phyloP scores from a whole-genome alignment of 2,329 filamentous ascomycete species.

The Nemania sp. region DNA sequence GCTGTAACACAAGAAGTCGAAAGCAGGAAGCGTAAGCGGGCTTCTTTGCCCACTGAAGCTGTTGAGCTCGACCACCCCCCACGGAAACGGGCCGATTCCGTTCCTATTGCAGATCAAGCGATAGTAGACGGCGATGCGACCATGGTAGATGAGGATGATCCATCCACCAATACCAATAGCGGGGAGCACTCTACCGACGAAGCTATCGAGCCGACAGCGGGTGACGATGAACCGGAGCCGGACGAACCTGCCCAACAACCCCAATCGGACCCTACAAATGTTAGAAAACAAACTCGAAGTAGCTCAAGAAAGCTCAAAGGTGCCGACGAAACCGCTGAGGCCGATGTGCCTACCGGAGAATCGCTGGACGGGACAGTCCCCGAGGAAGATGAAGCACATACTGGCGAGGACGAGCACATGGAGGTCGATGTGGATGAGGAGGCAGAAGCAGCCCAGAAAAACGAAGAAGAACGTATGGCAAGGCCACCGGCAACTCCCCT shows the following conservation, averaged over 20 bases:
- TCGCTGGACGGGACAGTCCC: conserved; percentile 51
- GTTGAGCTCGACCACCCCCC: conserved; percentile 40
- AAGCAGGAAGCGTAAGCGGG: conserved; percentile 53
- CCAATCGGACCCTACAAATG: conserved; percentile 42
- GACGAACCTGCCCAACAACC: conserved; percentile 41
- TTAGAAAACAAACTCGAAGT: conserved; percentile 52
- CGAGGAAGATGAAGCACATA: conserved; percentile 59
- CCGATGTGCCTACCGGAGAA: conserved; percentile 45
- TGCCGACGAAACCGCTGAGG: conserved; percentile 41
- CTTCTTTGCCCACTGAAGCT: conserved; percentile 46
- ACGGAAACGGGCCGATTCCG: conserved; percentile 47
- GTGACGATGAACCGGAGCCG: conserved; percentile 40
- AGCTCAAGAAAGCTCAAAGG: conserved; percentile 53
- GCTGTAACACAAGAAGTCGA: conserved; percentile 49
- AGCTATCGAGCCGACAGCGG: conserved; percentile 39
- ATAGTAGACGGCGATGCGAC: conserved; percentile 50
- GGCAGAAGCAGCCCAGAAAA: conserved; percentile 67
- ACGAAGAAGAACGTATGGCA: conserved; percentile 73
- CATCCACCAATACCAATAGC: conserved; percentile 47
- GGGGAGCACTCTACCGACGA: conserved; percentile 52
- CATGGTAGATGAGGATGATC: conserved; percentile 53
- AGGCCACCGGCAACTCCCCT: conserved; percentile 18
- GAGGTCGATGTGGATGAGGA: conserved; percentile 71
- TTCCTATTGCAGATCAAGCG: conserved; percentile 44
- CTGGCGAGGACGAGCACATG: conserved; percentile 66